phyloP scores from a whole-genome alignment of 192 early-diverging fungal genomes.

The Coemansia sp. region DNA sequence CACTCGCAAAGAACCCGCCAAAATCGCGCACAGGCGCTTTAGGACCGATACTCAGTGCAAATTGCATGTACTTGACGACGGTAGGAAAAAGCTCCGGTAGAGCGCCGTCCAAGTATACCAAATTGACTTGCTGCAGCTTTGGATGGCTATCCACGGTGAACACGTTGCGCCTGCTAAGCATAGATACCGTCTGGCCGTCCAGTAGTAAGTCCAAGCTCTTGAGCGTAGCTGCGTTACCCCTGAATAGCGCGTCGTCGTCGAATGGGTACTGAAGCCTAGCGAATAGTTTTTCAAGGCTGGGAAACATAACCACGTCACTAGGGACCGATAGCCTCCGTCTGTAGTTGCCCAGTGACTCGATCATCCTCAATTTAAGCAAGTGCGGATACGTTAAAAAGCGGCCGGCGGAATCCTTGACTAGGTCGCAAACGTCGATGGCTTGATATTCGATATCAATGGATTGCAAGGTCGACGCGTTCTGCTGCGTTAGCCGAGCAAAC shows the following conservation, averaged over 20 bases:
- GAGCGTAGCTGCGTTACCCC: background rate
- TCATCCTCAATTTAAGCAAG: background rate
- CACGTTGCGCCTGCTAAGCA: background rate
- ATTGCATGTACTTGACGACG: background rate
- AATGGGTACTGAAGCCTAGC: background rate
- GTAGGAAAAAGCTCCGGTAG: background rate
- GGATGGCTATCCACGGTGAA: background rate
- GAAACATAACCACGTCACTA: background rate
- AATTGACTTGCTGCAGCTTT: background rate
- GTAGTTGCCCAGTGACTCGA: background rate
- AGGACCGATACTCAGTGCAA: background rate
- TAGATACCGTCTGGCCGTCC: background rate
- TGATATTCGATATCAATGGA: background rate
- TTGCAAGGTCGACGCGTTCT: background rate
- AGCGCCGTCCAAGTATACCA: background rate
- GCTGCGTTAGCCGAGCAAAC: background rate
- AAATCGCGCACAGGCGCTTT: background rate
- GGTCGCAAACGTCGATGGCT: background rate
- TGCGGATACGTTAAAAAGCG: background rate
- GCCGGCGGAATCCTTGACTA: background rate
- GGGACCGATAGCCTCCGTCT: background rate
- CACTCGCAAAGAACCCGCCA: too few relatives aligned
- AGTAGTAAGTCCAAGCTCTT: background rate
- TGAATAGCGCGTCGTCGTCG: background rate
- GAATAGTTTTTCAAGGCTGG: background rate